Evolutionary conservation across 352 stramenopile genomes (phyloP).

Genomic region (Phytophthora meadii): DNA sequence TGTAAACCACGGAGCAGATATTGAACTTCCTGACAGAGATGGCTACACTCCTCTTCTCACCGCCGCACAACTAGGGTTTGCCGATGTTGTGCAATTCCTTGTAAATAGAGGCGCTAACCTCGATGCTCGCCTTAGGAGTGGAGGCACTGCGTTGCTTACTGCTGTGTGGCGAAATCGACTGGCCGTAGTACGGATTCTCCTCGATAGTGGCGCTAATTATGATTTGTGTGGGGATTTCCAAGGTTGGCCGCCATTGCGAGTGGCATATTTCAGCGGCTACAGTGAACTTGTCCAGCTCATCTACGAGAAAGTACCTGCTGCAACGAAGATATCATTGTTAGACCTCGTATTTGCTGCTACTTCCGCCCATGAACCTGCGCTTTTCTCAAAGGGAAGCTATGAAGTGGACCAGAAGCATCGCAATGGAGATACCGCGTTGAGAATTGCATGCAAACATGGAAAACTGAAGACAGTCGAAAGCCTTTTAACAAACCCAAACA

Average conservation of each 20-base stretch:
- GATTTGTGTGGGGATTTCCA: neutral
- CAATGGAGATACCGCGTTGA: no score
- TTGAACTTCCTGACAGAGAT: neutral
- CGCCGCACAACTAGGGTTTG: neutral
- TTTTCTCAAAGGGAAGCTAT: no score
- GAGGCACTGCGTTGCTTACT: neutral
- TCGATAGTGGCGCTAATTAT: neutral
- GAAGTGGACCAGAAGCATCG: no score
- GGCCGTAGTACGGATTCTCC: constrained; percentile 1
- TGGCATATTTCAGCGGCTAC: constrained; percentile 1
- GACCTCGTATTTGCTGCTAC: no score
- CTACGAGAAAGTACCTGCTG: neutral
- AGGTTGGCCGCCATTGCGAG: neutral
- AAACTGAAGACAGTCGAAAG: no score
- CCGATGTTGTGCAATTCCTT: neutral
- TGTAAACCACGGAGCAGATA: neutral
- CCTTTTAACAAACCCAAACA: constrained; percentile 15
- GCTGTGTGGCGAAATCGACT: neutral
- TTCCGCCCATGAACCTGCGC: no score
- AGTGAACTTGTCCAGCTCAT: neutral
- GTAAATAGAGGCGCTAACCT: neutral
- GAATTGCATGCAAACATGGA: no score
- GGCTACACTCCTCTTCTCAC: neutral
- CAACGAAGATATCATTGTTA: no score
- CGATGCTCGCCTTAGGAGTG: neutral